Evolutionary conservation across 2,329 filamentous ascomycete species (phyloP).

Genomic region (Aspergillus quadricinctus): DNA sequence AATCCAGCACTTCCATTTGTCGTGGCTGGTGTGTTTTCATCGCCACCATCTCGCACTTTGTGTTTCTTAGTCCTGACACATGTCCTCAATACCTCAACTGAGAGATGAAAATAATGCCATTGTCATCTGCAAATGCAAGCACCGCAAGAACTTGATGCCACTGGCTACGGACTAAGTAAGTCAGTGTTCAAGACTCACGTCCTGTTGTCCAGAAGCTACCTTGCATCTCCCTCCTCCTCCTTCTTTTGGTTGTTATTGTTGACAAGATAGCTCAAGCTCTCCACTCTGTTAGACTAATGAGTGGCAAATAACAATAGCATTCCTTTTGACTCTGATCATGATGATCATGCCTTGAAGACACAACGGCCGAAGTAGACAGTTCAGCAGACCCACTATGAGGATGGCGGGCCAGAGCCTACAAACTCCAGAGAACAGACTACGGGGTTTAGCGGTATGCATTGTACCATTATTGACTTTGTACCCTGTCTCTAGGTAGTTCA

Average conservation of each 20-base stretch:
- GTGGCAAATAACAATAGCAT: background rate
- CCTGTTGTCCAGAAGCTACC: too few relatives aligned
- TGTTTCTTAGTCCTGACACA: background rate
- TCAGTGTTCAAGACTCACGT: background rate
- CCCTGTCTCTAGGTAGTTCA: background rate
- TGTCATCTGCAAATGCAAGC: background rate
- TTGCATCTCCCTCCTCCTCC: background rate
- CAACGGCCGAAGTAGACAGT: background rate
- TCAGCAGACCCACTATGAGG: background rate
- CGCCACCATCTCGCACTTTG: background rate
- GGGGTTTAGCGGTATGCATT: background rate
- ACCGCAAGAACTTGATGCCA: background rate
- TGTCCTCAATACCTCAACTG: background rate
- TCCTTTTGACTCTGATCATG: background rate
- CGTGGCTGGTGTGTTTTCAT: background rate
- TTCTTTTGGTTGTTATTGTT: background rate
- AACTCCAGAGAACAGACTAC: background rate
- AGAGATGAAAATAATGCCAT: background rate
- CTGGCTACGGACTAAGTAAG: background rate
- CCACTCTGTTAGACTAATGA: background rate
- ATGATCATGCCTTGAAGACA: background rate
- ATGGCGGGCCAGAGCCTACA: background rate
- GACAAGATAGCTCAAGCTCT: background rate
- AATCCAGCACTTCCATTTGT: background rate
- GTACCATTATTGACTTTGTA: background rate